Evolutionary conservation across 2,329 filamentous ascomycete genomes (phyloP).

Genomic region (Cladobotryum protrusum): DNA sequence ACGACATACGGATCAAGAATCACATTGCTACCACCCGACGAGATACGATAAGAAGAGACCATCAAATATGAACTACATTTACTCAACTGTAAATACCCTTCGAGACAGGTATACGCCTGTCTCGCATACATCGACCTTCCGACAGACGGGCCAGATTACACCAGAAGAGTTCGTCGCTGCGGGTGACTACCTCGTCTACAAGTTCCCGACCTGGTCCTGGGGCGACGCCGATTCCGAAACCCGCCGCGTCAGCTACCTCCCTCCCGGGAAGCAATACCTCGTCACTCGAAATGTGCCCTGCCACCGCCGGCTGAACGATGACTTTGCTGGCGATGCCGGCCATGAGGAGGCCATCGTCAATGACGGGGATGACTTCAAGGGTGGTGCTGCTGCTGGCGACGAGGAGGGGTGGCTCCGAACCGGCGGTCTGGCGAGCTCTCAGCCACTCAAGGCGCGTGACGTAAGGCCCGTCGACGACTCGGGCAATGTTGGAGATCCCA

Average conservation of each 20-base stretch:
- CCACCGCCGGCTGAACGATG: constrained; percentile 82
- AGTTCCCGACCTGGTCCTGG: constrained; percentile 98
- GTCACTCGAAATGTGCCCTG: constrained; percentile 94
- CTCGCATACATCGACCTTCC: constrained; percentile 86
- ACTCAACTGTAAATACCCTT: constrained; percentile 86
- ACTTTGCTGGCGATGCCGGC: constrained; percentile 84
- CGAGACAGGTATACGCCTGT: constrained; percentile 89
- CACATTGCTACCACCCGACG: not conserved
- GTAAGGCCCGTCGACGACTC: constrained; percentile 85
- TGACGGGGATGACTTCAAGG: constrained; percentile 62
- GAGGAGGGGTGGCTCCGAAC: constrained; percentile 92
- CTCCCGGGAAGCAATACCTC: constrained; percentile 87
- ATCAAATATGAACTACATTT: constrained; percentile 73
- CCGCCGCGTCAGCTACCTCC: constrained; percentile 75
- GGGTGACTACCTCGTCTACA: constrained; percentile 96
- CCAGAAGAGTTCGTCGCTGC: constrained; percentile 94
- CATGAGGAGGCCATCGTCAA: constrained; percentile 81
- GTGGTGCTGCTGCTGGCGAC: constrained; percentile 45
- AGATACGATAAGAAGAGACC: constrained; percentile 2
- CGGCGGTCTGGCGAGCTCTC: constrained; percentile 68
- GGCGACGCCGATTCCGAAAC: constrained; percentile 75
- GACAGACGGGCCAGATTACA: constrained; percentile 88
- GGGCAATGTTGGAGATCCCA: constrained; percentile 73
- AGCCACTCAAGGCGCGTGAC: constrained; percentile 70
- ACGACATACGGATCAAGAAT: not conserved